phyloP scores from a whole-genome alignment of 306 rosid genomes.

The Quercus ilex region DNA sequence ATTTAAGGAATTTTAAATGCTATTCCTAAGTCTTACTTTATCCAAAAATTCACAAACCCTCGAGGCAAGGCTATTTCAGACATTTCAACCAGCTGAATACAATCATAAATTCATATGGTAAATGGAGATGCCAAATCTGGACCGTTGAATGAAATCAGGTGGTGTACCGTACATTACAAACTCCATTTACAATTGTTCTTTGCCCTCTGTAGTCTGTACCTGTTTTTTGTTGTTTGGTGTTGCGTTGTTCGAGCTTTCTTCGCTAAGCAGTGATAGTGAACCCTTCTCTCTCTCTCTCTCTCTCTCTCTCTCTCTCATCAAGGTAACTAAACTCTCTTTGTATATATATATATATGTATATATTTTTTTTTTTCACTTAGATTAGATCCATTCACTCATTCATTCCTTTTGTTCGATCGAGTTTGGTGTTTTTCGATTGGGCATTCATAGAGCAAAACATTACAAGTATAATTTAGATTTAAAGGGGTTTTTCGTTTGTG shows the following conservation, averaged over 20 bases:
- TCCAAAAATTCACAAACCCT: background rate
- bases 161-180: too few relatives aligned
- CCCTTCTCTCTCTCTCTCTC: background rate
- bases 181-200: background rate
- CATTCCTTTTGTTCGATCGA: too few relatives aligned
- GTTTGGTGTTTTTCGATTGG: background rate
- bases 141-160: background rate
- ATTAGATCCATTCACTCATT: too few relatives aligned
- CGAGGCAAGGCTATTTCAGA: background rate
- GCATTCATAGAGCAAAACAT: background rate
- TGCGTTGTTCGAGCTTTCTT: too few relatives aligned
- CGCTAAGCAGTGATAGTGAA: background rate
- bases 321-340: background rate
- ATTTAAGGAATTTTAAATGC: too few relatives aligned
- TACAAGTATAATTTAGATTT: background rate
- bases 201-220: background rate
- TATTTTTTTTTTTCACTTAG: too few relatives aligned
- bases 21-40: too few relatives aligned
- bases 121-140: background rate
- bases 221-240: too few relatives aligned
- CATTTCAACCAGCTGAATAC: background rate
- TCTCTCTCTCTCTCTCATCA: too few relatives aligned
- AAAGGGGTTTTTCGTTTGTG: background rate
- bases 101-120: too few relatives aligned
- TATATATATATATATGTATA: too few relatives aligned